Evolutionary conservation across 768 basidiomycete genomes (phyloP).

Genomic region (Tephrocybe sp.): DNA sequence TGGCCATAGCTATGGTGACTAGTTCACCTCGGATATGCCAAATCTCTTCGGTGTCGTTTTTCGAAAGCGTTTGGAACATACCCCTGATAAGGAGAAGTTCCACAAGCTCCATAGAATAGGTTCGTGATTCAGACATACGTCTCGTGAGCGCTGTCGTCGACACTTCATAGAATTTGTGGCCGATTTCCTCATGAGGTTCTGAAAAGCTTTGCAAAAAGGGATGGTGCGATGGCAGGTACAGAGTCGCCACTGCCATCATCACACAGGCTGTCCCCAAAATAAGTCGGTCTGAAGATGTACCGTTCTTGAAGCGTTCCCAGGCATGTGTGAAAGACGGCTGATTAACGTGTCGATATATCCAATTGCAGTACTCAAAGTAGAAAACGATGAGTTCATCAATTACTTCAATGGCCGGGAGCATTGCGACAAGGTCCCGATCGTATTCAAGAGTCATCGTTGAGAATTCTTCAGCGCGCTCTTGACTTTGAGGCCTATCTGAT

Average conservation of each 20-base stretch:
- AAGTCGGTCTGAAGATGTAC: constrained; percentile 61
- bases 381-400: constrained; percentile 72
- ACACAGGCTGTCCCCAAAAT: constrained; percentile 70
- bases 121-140: constrained; percentile 55
- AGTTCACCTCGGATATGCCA: constrained; percentile 76
- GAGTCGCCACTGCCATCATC: constrained; percentile 70
- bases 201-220: constrained; percentile 50
- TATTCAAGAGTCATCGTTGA: constrained; percentile 48
- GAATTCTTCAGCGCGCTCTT: constrained; percentile 45
- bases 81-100: constrained; percentile 69
- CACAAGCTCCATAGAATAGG: constrained; percentile 69
- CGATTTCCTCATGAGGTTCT: constrained; percentile 58
- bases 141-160: constrained; percentile 63
- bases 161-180: constrained; percentile 65
- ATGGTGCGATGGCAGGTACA: constrained; percentile 69
- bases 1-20: constrained; percentile 70
- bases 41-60: constrained; percentile 77
- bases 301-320: constrained; percentile 75
- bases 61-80: constrained; percentile 71
- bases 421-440: constrained; percentile 68
- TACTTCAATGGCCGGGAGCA: constrained; percentile 62
- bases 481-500: constrained; percentile 48
- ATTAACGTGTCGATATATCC: constrained; percentile 82
- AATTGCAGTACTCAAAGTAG: constrained; percentile 87
- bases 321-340: constrained; percentile 55